Evolutionary conservation across 805 yeast species (phyloP), one percentile per base, ranked within the genome.

Genomic region (Candida xiaguanensis): DNA sequence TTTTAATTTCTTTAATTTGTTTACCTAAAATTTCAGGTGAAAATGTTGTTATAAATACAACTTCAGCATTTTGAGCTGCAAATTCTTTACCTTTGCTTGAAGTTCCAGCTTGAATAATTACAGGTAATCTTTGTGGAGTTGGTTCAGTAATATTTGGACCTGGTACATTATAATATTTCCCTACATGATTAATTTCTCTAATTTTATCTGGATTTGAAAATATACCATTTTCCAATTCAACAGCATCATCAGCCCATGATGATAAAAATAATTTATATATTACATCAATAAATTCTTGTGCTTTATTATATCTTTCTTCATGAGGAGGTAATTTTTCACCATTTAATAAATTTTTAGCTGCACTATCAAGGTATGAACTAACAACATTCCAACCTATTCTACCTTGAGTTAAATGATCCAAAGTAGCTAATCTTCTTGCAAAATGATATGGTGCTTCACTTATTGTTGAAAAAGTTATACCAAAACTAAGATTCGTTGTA

Each of bases 381-480:
- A 70, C 74, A n/a, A 70, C 61, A 45, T 70, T 70, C 75, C 75
- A 70, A 13, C 75, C 75, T 36, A 70, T 50, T 43, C 75, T 55
- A 4, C 75, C 75, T 7, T 54, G 53, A 5, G 69, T 58, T 28
- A 68, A 55, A 42, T 67, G 71, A 42, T 70, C 75, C 35, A 70
- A 51, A 0, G 75, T 68, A 9, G 74, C 71, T 42, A 69, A 46
- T 38, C 74, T 54, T 48, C 75, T 55, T 4, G 71, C 67, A 38
- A 70, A 58, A 41, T 61, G 65, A 33, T 57, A 63, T 0, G 75
- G 75, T 20, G 60, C 63, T 35, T 70, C 75, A 39, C 67, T 59
- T 19, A 71, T 58, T 3, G 75, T 70, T 15, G 68, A 57, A 37
- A 63, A 64, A 2, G 75, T 70, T 29, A 69, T 48, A 5, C 71